Evolutionary conservation across 1,139 yeast genomes (phyloP).

Genomic region (Candida pseudocylindracea): DNA sequence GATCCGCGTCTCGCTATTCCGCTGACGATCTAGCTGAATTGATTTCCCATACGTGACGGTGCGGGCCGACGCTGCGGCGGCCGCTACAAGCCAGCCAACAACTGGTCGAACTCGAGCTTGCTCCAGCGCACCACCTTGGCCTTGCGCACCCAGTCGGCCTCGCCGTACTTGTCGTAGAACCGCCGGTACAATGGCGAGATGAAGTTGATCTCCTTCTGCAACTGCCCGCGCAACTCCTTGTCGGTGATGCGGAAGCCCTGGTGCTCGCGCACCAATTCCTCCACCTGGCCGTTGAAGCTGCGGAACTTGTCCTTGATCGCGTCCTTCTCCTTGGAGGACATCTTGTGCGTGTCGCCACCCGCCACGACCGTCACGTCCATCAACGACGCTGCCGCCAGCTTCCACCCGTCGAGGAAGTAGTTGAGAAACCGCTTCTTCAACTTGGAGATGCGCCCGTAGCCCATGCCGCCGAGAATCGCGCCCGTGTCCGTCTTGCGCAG

Average conservation of each 20-base stretch:
- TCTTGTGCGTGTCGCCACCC: background rate
- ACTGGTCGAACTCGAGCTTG: too few relatives aligned
- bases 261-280: background rate
- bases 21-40: too few relatives aligned
- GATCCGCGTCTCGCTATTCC: too few relatives aligned
- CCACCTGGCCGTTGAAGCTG: conserved; percentile 1
- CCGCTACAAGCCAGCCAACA: too few relatives aligned
- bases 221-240: background rate
- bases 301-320: conserved; percentile 1
- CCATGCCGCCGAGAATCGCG: conserved; percentile 1
- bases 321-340: conserved; percentile 1
- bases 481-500: background rate
- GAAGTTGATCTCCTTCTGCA: conserved; percentile 1
- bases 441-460: conserved; percentile 1
- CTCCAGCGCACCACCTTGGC: too few relatives aligned
- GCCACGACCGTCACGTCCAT: conserved; percentile 1
- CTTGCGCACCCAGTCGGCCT: too few relatives aligned
- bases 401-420: conserved; percentile 1
- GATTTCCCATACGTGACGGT: too few relatives aligned
- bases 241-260: background rate
- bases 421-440: conserved; percentile 1
- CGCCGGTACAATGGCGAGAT: too few relatives aligned
- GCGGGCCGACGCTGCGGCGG: too few relatives aligned
- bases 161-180: too few relatives aligned
- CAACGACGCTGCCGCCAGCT: conserved; percentile 1